Percentiles rank a stretch among this genome's conserved stretches.
These are phyloP conservation scores for Phaeosphaeriaceae sp. DNA, from an alignment of 2,329 filamentous ascomycete species.

Conservation along the genomic window DNA sequence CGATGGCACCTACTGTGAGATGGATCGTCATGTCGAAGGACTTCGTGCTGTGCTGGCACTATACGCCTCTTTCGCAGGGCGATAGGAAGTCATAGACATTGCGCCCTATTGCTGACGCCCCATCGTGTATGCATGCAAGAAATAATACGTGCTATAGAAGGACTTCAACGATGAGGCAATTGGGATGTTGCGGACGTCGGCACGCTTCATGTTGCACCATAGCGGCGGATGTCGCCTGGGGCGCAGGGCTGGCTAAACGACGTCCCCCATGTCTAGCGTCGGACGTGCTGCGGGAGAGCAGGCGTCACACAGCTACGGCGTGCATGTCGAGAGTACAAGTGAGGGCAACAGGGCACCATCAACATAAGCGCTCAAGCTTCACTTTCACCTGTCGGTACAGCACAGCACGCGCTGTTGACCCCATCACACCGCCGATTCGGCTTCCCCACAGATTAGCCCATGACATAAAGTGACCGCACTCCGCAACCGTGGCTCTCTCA, in stretches of 20 bases:
- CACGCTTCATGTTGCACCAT: slow-evolving; percentile 14
- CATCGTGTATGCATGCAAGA: too few species aligned
- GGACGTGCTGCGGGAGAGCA: not conserved
- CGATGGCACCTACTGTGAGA: not conserved
- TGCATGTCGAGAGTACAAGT: not conserved
- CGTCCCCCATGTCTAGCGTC: not conserved
- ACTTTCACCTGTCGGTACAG: slow-evolving; percentile 3
- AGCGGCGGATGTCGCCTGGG: slow-evolving; percentile 7
- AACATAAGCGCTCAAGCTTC: slow-evolving; percentile 1
- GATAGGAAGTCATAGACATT: not conserved
- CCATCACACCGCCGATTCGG: slow-evolving; percentile 15
- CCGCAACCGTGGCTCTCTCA: slow-evolving; percentile 43
- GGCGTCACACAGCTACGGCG: not conserved
- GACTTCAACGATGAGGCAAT: not conserved
- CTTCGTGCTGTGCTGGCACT: not conserved
- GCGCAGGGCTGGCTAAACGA: slow-evolving; percentile 2
- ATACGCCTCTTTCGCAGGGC: not conserved
- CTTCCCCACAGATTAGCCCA: slow-evolving; percentile 7
- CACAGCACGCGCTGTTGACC: slow-evolving; percentile 11
- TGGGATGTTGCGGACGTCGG: not conserved
- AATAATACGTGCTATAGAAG: not conserved
- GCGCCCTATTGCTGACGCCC: too few species aligned
- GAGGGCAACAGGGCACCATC: not conserved
- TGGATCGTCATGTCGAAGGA: not conserved
- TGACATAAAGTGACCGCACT: slow-evolving; percentile 14